Conservation (phyloP, 148 eudicot genomes). For the Heliosperma pusillum region DNA sequence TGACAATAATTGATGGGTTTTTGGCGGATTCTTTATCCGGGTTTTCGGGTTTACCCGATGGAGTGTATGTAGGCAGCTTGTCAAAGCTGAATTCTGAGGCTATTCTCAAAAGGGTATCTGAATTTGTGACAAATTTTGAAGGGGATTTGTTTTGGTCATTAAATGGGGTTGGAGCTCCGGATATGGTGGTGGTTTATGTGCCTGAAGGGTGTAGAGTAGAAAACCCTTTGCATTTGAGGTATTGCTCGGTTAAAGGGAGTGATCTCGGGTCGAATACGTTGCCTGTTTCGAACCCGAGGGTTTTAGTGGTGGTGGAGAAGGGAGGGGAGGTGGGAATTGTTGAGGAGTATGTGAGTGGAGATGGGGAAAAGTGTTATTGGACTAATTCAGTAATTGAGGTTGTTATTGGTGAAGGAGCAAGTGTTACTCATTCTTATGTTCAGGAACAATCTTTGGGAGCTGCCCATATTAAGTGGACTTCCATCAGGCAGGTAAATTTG, state of each 20-base stretch:
- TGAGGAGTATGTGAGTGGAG: slow-evolving; percentile 66
- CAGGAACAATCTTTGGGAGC: slow-evolving; percentile 76
- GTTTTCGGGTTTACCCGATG: slow-evolving; percentile 52
- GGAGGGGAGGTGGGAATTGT: slow-evolving; percentile 76
- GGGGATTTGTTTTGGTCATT: slow-evolving; percentile 93
- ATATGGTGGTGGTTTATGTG: slow-evolving; percentile 72
- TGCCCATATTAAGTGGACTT: slow-evolving; percentile 95
- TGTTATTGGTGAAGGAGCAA: slow-evolving; percentile 72
- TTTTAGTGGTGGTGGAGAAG: slow-evolving; percentile 82
- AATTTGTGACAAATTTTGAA: slow-evolving; percentile 46
- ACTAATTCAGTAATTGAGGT: slow-evolving; percentile 76
- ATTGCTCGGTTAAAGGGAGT: slow-evolving; percentile 48
- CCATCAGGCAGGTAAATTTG: slow-evolving; percentile 67
- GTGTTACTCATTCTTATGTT: slow-evolving; percentile 73
- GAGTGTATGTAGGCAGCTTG: slow-evolving; percentile 66
- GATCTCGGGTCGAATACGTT: slow-evolving; percentile 51
- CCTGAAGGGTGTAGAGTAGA: slow-evolving; percentile 79
- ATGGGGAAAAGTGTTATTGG: slow-evolving; percentile 72
- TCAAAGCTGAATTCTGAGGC: slow-evolving; percentile 40
- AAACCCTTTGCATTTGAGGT: slow-evolving; percentile 58
- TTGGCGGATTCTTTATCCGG: slow-evolving; percentile 40
- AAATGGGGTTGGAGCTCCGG: slow-evolving; percentile 82
- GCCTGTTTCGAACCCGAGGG: slow-evolving; percentile 86
- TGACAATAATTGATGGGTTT: slow-evolving; percentile 75
- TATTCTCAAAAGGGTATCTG: slow-evolving; percentile 51